These are phyloP conservation scores for Heracleum sosnowskyi DNA, from an alignment of 129 eudicot species.

Conservation along the genomic window DNA sequence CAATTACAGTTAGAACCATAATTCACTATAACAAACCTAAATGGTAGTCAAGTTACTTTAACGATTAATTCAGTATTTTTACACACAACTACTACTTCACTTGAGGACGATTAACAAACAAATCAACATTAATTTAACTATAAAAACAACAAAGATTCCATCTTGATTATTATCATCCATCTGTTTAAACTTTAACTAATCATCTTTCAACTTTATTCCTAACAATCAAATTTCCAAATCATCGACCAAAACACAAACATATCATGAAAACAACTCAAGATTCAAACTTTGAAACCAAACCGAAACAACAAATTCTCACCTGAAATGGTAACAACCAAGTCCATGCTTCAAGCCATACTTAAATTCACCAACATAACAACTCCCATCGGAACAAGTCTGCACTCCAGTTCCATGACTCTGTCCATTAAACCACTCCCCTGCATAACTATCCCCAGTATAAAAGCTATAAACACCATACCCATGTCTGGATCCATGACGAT, in stretches of 20 bases:
- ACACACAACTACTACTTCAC: neutral
- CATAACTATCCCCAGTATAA: conserved; percentile 66
- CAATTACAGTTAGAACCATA: neutral
- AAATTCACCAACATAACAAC: conserved; percentile 66
- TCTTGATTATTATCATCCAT: conserved; percentile 7
- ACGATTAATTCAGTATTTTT: neutral
- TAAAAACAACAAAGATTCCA: neutral
- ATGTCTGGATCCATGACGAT: conserved; percentile 67
- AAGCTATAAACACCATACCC: conserved; percentile 80
- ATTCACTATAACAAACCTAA: neutral
- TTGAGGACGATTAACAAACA: neutral
- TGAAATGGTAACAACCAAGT: conserved; percentile 84
- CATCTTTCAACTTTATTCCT: neutral
- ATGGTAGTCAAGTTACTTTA: neutral
- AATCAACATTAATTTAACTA: neutral
- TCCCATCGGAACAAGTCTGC: conserved; percentile 79
- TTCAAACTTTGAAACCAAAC: conserved; percentile 2
- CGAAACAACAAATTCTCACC: conserved; percentile 24
- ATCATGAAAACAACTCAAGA: neutral
- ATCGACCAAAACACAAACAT: neutral
- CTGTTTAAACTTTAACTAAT: neutral
- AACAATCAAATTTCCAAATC: conserved; percentile 5
- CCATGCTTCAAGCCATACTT: conserved; percentile 79
- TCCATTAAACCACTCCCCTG: conserved; percentile 82
- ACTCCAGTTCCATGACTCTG: conserved; percentile 78